Percentiles rank a stretch among this genome's conserved stretches.
phyloP scores from a whole-genome alignment of 108 stramenopile genomes.

The Schizochytrium sp. region DNA sequence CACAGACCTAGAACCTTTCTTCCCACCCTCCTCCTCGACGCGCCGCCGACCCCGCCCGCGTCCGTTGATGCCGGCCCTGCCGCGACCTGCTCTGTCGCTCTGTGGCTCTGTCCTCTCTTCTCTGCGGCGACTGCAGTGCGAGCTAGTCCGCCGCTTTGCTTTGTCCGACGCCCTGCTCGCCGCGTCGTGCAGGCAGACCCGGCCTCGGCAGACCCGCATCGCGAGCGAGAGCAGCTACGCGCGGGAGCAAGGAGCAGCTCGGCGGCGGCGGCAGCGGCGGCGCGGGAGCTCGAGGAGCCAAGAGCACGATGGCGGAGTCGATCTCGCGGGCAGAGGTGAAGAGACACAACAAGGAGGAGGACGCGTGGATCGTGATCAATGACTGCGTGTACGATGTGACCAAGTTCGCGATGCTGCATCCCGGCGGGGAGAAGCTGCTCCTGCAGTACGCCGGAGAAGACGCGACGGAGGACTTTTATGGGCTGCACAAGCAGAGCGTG shows the following conservation, averaged over 20 bases:
- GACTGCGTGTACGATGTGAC: conserved; percentile 95
- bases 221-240: neutral
- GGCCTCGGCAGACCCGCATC: neutral
- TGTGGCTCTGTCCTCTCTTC: too few relatives aligned
- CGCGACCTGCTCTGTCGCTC: too few relatives aligned
- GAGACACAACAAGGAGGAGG: conserved; percentile 72
- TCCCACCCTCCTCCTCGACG: too few relatives aligned
- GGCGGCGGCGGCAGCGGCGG: too few relatives aligned
- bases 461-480: conserved; percentile 37
- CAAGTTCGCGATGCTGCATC: conserved; percentile 88
- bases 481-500: neutral
- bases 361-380: conserved; percentile 91
- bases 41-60: too few relatives aligned
- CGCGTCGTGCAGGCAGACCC: too few relatives aligned
- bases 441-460: conserved; percentile 79
- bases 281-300: neutral
- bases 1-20: too few relatives aligned
- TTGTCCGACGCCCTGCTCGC: too few relatives aligned
- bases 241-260: neutral
- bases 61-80: too few relatives aligned
- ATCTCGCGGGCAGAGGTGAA: conserved; percentile 55
- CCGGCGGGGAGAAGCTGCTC: conserved; percentile 89
- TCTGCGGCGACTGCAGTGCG: too few relatives aligned
- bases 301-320: neutral
- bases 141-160: too few relatives aligned